These are phyloP conservation scores for Brettanomyces sp. DNA, from an alignment of 805 yeast genomes.

Conservation along the genomic window DNA sequence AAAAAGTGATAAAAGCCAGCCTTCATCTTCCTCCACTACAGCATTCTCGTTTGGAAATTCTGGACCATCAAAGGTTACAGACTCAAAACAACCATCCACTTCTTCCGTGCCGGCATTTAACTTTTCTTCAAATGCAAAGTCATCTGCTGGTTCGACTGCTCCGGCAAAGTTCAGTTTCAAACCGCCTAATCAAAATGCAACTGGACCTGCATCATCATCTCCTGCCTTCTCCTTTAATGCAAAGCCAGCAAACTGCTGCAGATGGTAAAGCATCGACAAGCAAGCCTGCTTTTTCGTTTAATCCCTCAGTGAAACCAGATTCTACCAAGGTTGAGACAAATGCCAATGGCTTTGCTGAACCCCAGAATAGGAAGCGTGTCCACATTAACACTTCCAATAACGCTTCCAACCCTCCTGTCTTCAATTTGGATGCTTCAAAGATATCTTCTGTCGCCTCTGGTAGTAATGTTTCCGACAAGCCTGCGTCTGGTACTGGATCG, in stretches of 20 bases:
- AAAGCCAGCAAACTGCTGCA: background rate
- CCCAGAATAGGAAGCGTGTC: background rate
- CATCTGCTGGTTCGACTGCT: background rate
- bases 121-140: constrained; percentile 1
- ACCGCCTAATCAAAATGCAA: background rate
- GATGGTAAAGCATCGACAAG: background rate
- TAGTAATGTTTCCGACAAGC: background rate
- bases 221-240: constrained; percentile 1
- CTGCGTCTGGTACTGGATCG: background rate
- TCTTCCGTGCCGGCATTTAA: background rate
- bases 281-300: background rate
- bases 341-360: too few relatives aligned
- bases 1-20: too few relatives aligned
- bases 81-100: background rate
- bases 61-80: too few relatives aligned
- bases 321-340: too few relatives aligned
- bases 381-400: background rate
- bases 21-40: too few relatives aligned
- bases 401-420: constrained; percentile 1
- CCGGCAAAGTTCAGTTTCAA: background rate
- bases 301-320: background rate
- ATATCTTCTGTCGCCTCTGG: constrained; percentile 1
- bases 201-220: background rate
- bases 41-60: too few relatives aligned
- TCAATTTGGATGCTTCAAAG: constrained; percentile 1